Base-by-base conservation (phyloP, 139 green algal species). In the Micractinium sp. region DNA sequence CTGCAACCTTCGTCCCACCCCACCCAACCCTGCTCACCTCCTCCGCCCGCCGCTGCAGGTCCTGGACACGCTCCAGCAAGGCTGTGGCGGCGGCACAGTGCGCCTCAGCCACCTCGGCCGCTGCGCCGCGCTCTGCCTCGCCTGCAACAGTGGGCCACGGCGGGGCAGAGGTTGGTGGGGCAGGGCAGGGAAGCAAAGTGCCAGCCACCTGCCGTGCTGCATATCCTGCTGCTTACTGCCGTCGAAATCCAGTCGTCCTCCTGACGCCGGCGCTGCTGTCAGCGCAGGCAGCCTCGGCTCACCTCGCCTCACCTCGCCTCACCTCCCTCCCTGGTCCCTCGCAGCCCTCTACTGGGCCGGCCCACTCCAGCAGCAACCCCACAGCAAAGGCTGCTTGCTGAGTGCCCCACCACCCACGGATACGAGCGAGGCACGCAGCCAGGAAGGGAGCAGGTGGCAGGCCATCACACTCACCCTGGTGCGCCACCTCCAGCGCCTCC, bases 41-140 rank as follows among this genome's bases (percentile, higher is more conserved):
- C 83, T 88, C 83, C 29, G 67, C 83, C 83, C 39, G 15, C 67
- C 39, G 16, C 39, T 88, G 67, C 83, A 88, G 67, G 22, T 81
- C 83, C 31, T 80, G 47, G 38, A 81, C 83, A 15, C 35, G 18
- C 15, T 81, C 83, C 38, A 88, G 66, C 67, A 88, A 38, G 29
- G 25, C 67, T 0, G 35, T 39, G 14, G 61, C 67, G 0, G 67
- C 83, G 35, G 67, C 41, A n/a, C 83, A 69, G 16, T 41, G 83
- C 0, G 67, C 83, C 39, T 88, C 67, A 19, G 39, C 67, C 38
- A n/a, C 38, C 14, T 33, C 63, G 67, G 81, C 67, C 35, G 83
- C 83, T 0, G 38, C 67, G 9, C 13, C 19, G 3, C 83, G 83
- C 39, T 88, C 83, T 1, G 27, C 67, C 83, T 88, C 83, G 29